These are phyloP conservation scores for Mycena latifolia DNA, from an alignment of 768 basidiomycete species.

Conservation along the genomic window DNA sequence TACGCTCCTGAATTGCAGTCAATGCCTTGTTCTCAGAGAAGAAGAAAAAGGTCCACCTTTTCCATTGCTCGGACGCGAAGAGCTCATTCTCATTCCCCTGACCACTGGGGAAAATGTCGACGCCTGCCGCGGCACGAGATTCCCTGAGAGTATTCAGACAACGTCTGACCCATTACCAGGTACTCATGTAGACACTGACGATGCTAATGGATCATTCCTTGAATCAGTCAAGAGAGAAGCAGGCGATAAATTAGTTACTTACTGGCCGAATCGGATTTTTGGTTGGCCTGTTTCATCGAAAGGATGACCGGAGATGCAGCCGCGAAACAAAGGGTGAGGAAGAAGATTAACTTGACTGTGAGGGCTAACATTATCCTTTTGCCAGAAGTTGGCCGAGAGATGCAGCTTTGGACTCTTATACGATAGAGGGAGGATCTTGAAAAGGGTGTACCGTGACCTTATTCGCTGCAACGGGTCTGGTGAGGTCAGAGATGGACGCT, in stretches of 20 bases:
- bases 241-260: neutral
- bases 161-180: neutral
- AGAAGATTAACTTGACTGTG: neutral
- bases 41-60: constrained; percentile 2
- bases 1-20: neutral
- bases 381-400: neutral
- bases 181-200: constrained; percentile 12
- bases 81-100: constrained; percentile 2
- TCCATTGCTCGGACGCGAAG: constrained; percentile 26
- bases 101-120: neutral
- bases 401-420: neutral
- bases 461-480: constrained; percentile 27
- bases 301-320: constrained; percentile 10
- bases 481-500: constrained; percentile 23
- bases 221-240: neutral
- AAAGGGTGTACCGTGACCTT: constrained; percentile 19
- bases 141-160: constrained; percentile 7
- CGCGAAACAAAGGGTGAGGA: constrained; percentile 7
- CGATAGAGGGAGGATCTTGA: constrained; percentile 1
- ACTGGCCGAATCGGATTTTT: constrained; percentile 1
- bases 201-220: neutral
- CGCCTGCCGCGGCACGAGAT: neutral
- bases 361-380: constrained; percentile 8
- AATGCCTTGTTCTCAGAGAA: neutral
- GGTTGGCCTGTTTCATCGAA: neutral